Conservation (phyloP, 768 basidiomycete species). For the Suillus clintonianus region DNA sequence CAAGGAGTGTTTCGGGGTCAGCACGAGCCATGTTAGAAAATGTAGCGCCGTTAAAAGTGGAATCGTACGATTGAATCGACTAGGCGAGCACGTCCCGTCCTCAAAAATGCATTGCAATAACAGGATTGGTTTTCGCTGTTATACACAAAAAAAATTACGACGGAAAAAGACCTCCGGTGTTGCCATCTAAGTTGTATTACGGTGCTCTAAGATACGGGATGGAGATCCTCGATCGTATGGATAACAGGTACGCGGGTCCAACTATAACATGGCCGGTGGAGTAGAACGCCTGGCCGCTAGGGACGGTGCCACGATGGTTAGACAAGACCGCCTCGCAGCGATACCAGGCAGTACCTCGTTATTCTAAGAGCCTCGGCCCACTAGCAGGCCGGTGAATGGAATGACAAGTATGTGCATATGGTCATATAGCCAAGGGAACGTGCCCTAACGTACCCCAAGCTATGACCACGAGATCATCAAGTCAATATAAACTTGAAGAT, state of each 20-base stretch:
- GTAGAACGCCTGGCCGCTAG: not conserved
- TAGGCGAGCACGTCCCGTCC: not conserved
- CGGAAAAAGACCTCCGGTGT: too few species aligned
- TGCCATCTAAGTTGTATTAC: not conserved
- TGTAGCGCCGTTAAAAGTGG: not conserved
- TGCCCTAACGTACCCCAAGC: too few species aligned
- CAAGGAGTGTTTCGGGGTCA: too few species aligned
- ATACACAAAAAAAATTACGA: not conserved
- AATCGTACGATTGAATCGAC: not conserved
- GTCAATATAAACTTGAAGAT: too few species aligned
- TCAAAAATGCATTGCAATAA: not conserved
- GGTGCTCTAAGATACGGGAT: not conserved
- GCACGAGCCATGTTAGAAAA: not conserved
- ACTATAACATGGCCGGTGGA: not conserved
- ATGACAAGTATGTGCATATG: not conserved
- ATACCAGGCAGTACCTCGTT: not conserved
- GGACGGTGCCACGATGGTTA: not conserved
- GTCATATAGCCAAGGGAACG: not conserved
- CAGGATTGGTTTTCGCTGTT: not conserved
- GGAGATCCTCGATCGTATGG: not conserved
- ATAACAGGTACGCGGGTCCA: not conserved
- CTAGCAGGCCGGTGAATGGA: not conserved
- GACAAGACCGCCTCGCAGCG: not conserved
- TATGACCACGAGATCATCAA: too few species aligned
- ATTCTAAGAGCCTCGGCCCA: not conserved